Conservation (phyloP, 176 grass and related monocot genomes). For the Carex scoparia region DNA sequence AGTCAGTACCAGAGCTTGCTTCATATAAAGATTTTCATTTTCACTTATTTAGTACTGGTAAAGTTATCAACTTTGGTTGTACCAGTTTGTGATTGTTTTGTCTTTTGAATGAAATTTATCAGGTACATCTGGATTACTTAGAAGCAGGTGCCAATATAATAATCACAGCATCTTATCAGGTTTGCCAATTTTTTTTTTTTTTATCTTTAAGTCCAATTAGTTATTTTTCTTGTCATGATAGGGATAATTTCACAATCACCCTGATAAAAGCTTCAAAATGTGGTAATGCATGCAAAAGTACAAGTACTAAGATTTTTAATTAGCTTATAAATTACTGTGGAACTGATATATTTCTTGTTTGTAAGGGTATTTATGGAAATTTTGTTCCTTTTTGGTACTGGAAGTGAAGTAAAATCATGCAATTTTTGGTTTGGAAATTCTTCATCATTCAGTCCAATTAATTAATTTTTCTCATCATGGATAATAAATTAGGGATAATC, state of each 20-base stretch:
- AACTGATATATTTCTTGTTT: neutral
- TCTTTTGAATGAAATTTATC: constrained; percentile 3
- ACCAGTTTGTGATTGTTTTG: neutral
- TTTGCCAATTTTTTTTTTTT: constrained; percentile 17
- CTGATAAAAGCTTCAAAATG: neutral
- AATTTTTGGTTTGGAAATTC: neutral
- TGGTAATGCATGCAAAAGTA: neutral
- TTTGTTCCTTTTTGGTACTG: neutral
- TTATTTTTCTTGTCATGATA: neutral
- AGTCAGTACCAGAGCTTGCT: too few species aligned
- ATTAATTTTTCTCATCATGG: too few species aligned
- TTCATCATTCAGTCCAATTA: too few species aligned
- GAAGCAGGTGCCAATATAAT: constrained; percentile 82
- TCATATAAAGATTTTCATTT: too few species aligned
- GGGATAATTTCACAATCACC: neutral
- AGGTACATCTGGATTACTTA: constrained; percentile 96
- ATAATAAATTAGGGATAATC: too few species aligned
- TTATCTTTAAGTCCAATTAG: neutral
- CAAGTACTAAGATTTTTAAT: neutral
- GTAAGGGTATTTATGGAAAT: neutral
- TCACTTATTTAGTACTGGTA: too few species aligned
- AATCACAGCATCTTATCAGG: constrained; percentile 95
- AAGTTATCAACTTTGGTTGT: neutral
- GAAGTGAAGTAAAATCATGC: neutral
- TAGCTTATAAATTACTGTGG: neutral